phyloP scores from a whole-genome alignment of 257 asterid genomes.

The Penstemon barbatus region DNA sequence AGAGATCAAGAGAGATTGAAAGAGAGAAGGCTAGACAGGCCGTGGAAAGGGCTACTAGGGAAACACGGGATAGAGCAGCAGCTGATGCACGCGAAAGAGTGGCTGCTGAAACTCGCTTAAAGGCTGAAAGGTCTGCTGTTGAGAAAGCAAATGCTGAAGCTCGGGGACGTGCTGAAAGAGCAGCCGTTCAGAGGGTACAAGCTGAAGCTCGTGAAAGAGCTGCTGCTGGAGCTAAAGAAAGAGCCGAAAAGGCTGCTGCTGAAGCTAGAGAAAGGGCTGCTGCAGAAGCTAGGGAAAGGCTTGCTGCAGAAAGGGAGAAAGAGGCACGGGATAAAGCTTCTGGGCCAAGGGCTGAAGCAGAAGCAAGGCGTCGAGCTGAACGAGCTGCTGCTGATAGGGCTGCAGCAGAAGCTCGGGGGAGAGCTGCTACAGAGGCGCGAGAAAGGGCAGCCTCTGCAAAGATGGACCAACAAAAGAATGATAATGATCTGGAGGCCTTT shows the following conservation, averaged over 20 bases:
- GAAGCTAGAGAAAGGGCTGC: conserved; percentile 89
- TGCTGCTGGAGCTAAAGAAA: conserved; percentile 83
- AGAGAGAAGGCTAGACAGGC: conserved; percentile 85
- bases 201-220: conserved; percentile 77
- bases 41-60: conserved; percentile 94
- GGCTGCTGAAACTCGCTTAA: conserved; percentile 60
- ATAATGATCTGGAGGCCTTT: conserved; percentile 78
- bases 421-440: conserved; percentile 81
- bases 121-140: conserved; percentile 78
- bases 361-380: conserved; percentile 79
- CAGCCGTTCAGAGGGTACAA: conserved; percentile 72
- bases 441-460: conserved; percentile 69
- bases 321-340: conserved; percentile 70
- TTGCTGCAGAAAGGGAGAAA: conserved; percentile 50
- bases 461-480: conserved; percentile 68
- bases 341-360: conserved; percentile 60
- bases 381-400: conserved; percentile 91
- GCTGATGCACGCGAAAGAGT: conserved; percentile 72
- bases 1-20: conserved; percentile 64
- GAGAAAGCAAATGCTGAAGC: conserved; percentile 78
- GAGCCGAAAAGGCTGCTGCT: conserved; percentile 69
- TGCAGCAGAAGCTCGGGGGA: conserved; percentile 90
- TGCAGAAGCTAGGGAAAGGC: conserved; percentile 81
- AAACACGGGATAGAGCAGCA: conserved; percentile 96
- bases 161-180: conserved; percentile 83